Evolutionary conservation across 257 asterid species (phyloP).

Genomic region (Lycium barbarum): DNA sequence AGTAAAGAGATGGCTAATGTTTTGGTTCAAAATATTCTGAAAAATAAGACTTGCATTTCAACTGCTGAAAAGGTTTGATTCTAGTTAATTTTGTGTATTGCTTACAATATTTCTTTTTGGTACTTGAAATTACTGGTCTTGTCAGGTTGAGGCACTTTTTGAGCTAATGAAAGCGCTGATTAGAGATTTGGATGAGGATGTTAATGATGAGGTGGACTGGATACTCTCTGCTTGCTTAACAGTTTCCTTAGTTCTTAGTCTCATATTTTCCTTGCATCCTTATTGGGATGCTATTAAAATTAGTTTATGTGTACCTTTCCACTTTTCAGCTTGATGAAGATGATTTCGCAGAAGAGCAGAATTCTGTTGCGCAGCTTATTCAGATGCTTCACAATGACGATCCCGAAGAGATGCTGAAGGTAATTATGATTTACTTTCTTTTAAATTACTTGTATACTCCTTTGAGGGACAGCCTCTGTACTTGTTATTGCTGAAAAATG

Average conservation of each 20-base stretch:
- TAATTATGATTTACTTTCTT: constrained; percentile 37
- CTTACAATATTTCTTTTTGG: constrained; percentile 28
- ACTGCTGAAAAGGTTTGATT: constrained; percentile 85
- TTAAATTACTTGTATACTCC: neutral
- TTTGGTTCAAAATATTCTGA: constrained; percentile 83
- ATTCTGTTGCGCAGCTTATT: constrained; percentile 85
- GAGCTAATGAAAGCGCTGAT: constrained; percentile 91
- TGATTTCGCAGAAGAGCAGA: constrained; percentile 96
- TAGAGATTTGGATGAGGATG: constrained; percentile 64
- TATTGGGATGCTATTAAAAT: neutral
- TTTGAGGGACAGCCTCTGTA: neutral
- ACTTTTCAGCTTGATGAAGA: constrained; percentile 84
- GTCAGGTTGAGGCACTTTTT: constrained; percentile 87
- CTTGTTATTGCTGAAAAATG: neutral
- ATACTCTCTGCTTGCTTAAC: constrained; percentile 19
- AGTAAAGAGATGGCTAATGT: constrained; percentile 96
- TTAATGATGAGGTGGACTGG: constrained; percentile 73
- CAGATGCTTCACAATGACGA: constrained; percentile 89
- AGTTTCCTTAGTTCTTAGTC: neutral
- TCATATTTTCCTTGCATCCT: neutral
- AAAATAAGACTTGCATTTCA: constrained; percentile 76
- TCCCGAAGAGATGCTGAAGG: constrained; percentile 96
- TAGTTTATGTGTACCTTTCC: constrained; percentile 4
- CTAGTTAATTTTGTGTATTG: constrained; percentile 20
- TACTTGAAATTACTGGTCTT: constrained; percentile 43